Evolutionary conservation across 2,329 filamentous ascomycete species (phyloP).

Genomic region (Aspergillus awamori): DNA sequence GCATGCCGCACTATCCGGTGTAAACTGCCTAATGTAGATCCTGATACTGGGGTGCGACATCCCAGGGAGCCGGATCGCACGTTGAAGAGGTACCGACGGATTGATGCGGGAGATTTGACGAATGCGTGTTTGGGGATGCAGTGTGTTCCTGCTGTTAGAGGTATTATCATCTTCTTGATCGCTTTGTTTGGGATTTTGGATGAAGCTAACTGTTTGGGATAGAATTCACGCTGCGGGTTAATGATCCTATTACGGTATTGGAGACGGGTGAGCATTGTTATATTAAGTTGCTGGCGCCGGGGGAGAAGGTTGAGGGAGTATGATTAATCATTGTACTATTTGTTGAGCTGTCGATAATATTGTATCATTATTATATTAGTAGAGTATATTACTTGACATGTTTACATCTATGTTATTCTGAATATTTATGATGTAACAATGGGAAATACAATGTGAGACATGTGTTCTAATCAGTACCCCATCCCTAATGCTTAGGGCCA

Average conservation of each 20-base stretch:
- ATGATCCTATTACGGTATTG: conserved; percentile 44
- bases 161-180: conserved; percentile 18
- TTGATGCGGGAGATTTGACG: conserved; percentile 54
- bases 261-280: conserved; percentile 49
- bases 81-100: conserved; percentile 52
- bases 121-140: conserved; percentile 59
- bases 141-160: conserved; percentile 41
- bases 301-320: conserved; percentile 36
- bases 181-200: not conserved
- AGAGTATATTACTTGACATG: too few relatives aligned
- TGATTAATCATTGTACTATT: not conserved
- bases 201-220: conserved; percentile 4
- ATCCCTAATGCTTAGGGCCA: too few relatives aligned
- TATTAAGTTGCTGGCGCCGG: conserved; percentile 44
- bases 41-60: conserved; percentile 56
- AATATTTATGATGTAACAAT: too few relatives aligned
- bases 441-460: too few relatives aligned
- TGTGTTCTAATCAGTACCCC: too few relatives aligned
- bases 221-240: conserved; percentile 41
- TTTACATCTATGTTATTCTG: too few relatives aligned
- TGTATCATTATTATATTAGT: too few relatives aligned
- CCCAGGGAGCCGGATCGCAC: conserved; percentile 52
- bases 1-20: conserved; percentile 62
- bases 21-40: conserved; percentile 62
- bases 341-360: not conserved